Percentiles rank a stretch among this genome's conserved stretches.
phyloP scores from a whole-genome alignment of 1,139 yeast genomes.

The Yamadazyma aaseri region DNA sequence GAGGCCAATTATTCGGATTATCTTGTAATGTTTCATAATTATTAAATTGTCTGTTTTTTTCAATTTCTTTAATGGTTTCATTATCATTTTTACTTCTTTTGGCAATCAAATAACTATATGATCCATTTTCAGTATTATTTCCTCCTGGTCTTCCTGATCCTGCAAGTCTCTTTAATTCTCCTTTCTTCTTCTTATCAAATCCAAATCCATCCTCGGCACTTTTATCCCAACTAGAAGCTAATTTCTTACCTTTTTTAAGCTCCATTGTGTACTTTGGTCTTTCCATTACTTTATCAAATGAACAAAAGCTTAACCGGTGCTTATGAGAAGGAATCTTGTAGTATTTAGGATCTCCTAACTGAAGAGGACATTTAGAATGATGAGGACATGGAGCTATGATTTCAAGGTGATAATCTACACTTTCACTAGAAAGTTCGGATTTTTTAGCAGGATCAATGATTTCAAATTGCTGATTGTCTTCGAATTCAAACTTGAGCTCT shows the following conservation, averaged over 20 bases:
- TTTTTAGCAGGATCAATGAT: constrained; percentile 20
- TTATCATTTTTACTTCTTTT: constrained; percentile 51
- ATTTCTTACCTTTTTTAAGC: constrained; percentile 73
- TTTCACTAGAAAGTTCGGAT: constrained; percentile 16
- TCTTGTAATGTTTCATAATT: constrained; percentile 22
- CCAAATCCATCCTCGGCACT: constrained; percentile 55
- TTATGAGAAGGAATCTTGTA: constrained; percentile 62
- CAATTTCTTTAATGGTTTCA: constrained; percentile 34
- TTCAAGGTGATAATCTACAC: constrained; percentile 52
- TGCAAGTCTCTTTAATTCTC: constrained; percentile 28
- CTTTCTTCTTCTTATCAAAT: constrained; percentile 28
- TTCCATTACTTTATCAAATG: constrained; percentile 67
- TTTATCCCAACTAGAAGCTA: constrained; percentile 73
- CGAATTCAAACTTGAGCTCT: constrained; percentile 51
- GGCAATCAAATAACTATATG: constrained; percentile 73
- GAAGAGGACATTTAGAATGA: constrained; percentile 84
- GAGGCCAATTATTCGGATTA: constrained; percentile 58
- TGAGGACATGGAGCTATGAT: constrained; percentile 91
- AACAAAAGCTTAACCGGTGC: constrained; percentile 68
- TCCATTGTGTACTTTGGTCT: constrained; percentile 80
- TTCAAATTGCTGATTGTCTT: constrained; percentile 41
- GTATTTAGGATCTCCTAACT: constrained; percentile 68
- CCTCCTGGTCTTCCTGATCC: constrained; percentile 81
- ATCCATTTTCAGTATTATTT: constrained; percentile 68
- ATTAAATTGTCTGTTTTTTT: constrained; percentile 29